These are phyloP conservation scores for Eutrema salsugineum DNA, from an alignment of 441 rosid species.

Conservation along the genomic window DNA sequence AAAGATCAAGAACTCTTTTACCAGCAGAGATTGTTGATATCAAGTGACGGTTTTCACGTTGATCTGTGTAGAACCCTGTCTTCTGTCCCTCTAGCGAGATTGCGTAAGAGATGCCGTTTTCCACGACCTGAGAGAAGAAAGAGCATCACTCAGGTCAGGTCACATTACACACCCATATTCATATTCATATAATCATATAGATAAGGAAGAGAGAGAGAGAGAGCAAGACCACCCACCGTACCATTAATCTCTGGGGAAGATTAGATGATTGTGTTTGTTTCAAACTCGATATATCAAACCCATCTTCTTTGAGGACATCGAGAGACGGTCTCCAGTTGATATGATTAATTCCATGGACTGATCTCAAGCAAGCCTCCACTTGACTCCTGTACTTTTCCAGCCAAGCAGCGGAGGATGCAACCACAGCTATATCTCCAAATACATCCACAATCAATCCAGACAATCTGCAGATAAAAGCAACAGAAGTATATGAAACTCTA, in stretches of 20 bases:
- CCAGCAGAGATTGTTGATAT: conserved; percentile 65
- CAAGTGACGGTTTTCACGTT: conserved; percentile 71
- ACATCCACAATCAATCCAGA: conserved; percentile 84
- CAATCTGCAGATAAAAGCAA: conserved; percentile 44
- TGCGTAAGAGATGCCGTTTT: conserved; percentile 69
- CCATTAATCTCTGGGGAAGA: conserved; percentile 66
- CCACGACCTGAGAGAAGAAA: conserved; percentile 48
- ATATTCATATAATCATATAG: too few relatives aligned
- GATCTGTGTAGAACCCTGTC: conserved; percentile 92
- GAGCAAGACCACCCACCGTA: conserved; percentile 25
- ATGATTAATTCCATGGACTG: conserved; percentile 54
- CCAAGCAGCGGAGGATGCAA: conserved; percentile 97
- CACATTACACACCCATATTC: neutral
- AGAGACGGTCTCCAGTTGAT: conserved; percentile 82
- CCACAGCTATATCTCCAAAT: conserved; percentile 84
- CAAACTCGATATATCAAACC: conserved; percentile 49
- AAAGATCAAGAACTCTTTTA: conserved; percentile 73
- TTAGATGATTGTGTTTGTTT: conserved; percentile 42
- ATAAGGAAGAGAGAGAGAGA: neutral
- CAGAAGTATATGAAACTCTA: neutral
- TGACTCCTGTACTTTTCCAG: conserved; percentile 74
- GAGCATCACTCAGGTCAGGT: neutral
- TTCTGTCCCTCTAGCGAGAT: conserved; percentile 76
- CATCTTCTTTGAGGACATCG: conserved; percentile 90
- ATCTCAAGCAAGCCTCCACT: conserved; percentile 53